These are phyloP conservation scores for Podospora appendiculata DNA, from an alignment of 495 filamentous ascomycete species.

Conservation along the genomic window DNA sequence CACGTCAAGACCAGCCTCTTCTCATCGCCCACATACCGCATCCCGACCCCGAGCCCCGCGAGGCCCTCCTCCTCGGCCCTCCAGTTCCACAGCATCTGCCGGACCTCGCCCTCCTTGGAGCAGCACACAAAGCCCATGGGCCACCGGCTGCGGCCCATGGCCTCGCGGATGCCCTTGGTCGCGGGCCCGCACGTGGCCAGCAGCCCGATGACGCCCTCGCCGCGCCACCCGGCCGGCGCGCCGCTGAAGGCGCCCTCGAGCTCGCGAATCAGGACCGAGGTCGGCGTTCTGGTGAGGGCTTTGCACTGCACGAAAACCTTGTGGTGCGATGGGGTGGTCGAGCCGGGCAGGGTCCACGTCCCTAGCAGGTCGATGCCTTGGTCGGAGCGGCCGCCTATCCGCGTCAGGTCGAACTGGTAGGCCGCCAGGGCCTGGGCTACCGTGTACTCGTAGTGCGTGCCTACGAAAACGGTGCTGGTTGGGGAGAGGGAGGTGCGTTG, in stretches of 20 bases:
- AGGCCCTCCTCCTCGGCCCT: conserved; percentile 56
- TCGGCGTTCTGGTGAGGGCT: conserved; percentile 41
- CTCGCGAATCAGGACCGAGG: conserved; percentile 68
- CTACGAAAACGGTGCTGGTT: conserved; percentile 48
- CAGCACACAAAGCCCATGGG: conserved; percentile 56
- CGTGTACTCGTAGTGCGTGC: conserved; percentile 68
- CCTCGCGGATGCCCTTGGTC: conserved; percentile 52
- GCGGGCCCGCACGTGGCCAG: conserved; percentile 44
- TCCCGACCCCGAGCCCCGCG: conserved; percentile 53
- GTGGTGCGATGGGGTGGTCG: conserved; percentile 32
- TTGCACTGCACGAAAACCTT: conserved; percentile 81
- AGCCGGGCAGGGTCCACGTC: conserved; percentile 59
- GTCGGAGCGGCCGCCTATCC: conserved; percentile 69
- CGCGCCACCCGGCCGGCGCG: conserved; percentile 60
- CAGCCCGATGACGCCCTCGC: conserved; percentile 52
- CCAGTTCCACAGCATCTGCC: conserved; percentile 65
- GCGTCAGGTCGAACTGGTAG: conserved; percentile 59
- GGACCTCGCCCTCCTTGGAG: conserved; percentile 38
- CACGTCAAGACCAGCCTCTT: conserved; percentile 44
- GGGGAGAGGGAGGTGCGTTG: conserved; percentile 43
- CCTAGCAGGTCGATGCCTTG: conserved; percentile 79
- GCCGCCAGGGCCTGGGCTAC: conserved; percentile 52
- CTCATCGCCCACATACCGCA: conserved; percentile 32
- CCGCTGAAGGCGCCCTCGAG: conserved; percentile 73
- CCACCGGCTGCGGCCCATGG: conserved; percentile 55